These are phyloP conservation scores for Ophiosphaerella korrae DNA, from an alignment of 2,329 filamentous ascomycete genomes.

Conservation along the genomic window DNA sequence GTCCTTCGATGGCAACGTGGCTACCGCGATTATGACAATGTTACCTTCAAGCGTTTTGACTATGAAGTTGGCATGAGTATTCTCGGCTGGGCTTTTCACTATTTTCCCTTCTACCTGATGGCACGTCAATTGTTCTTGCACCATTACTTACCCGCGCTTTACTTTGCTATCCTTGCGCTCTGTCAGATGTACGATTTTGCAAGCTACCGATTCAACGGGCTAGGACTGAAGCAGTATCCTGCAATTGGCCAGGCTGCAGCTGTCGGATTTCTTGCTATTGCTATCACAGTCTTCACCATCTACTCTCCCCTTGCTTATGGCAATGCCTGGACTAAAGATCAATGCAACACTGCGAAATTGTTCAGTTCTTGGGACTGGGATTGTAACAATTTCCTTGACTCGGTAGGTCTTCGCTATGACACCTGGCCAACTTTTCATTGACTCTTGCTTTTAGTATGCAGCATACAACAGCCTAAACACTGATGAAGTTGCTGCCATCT, in stretches of 20 bases:
- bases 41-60: conserved; percentile 93
- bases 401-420: conserved; percentile 66
- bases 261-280: conserved; percentile 73
- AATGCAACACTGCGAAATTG: conserved; percentile 87
- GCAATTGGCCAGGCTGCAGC: conserved; percentile 76
- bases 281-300: conserved; percentile 77
- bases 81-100: conserved; percentile 95
- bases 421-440: conserved; percentile 15
- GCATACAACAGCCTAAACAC: conserved; percentile 29
- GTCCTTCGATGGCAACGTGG: conserved; percentile 93
- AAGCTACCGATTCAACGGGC: conserved; percentile 71
- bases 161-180: conserved; percentile 89
- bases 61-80: conserved; percentile 92
- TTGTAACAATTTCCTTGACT: conserved; percentile 88
- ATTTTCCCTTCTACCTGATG: conserved; percentile 99
- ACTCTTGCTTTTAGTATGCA: conserved; percentile 31
- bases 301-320: conserved; percentile 91
- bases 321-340: conserved; percentile 87
- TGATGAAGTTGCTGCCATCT: conserved; percentile 23
- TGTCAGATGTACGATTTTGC: conserved; percentile 89
- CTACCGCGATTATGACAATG: conserved; percentile 81
- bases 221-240: conserved; percentile 72
- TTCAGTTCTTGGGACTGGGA: conserved; percentile 95
- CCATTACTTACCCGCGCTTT: conserved; percentile 96
- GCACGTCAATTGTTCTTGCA: conserved; percentile 96